Base-by-base conservation (phyloP, 495 filamentous ascomycete species). In the Lophiotrema nucula region DNA sequence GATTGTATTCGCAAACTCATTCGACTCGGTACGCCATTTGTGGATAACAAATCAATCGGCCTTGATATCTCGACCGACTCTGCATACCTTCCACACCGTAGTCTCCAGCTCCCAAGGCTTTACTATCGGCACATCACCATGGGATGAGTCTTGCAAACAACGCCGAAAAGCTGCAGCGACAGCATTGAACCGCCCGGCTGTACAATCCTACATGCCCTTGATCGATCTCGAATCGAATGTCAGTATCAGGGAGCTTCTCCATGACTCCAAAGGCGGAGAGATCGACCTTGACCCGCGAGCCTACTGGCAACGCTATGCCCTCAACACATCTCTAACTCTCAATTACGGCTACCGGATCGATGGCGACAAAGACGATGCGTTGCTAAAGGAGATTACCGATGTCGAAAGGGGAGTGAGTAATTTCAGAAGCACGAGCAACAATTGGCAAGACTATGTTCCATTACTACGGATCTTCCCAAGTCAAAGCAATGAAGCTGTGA, bases 21-120 rank as follows among this genome's bases (percentile, higher is more conserved):
- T 87, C 58, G 83, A 85, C 26, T 81, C 83, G 0, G 83, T 88
- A 21, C 77, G 79, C 24, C 78, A 86, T 45, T 71, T 89, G 4
- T 89, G 85, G 83, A 84, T 88, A 60, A 86, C 81, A 39, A 84
- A 89, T 54, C 83, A 85, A 64, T 83, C 82, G 0, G 80, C 83
- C n/a, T 74, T 88, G 24, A 86, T 87, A 62, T 87, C 84, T 2
- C 78, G 86, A 5, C 86, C 86, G 0, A 86, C 76, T 0, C 81
- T 87, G 50, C 83, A 88, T 66, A 88, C 85, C 1, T 88, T 88
- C 74, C 86, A 89, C 64, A 83, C 75, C 28, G 84, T 88, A 4
- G 83, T 88, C 0, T 86, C 83, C 37, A 79, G 72, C 64, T 85
- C 81, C 15, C 83, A 87, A 71, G 85, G 84, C 6, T 88, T 85